These are phyloP conservation scores for Rhododendron henanense DNA, from an alignment of 148 eudicot genomes.

Conservation along the genomic window DNA sequence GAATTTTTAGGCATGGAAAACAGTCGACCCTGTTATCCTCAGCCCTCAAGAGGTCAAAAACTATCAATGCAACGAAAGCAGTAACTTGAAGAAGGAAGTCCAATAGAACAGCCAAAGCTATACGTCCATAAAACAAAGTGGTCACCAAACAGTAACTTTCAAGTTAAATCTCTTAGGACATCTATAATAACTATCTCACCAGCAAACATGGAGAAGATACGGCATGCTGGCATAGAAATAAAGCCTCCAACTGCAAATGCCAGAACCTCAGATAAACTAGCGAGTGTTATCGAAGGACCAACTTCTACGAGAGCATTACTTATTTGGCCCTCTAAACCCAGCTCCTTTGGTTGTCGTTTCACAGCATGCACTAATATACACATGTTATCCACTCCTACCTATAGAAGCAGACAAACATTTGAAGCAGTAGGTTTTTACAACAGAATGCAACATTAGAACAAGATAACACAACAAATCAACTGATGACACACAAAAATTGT, in stretches of 20 bases:
- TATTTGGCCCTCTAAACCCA: slow-evolving; percentile 79
- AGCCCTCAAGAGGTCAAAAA: slow-evolving; percentile 80
- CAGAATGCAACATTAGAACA: not conserved
- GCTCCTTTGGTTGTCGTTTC: slow-evolving; percentile 76
- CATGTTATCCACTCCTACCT: slow-evolving; percentile 99
- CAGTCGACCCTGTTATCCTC: slow-evolving; percentile 92
- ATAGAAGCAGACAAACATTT: slow-evolving; percentile 12
- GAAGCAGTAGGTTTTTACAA: slow-evolving; percentile 15
- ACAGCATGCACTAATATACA: slow-evolving; percentile 95
- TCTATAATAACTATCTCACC: slow-evolving; percentile 35
- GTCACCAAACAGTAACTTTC: slow-evolving; percentile 1
- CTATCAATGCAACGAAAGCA: slow-evolving; percentile 94
- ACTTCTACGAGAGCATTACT: slow-evolving; percentile 98
- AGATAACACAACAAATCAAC: not conserved
- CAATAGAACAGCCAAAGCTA: slow-evolving; percentile 92
- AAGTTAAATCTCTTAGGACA: not conserved
- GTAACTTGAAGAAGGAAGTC: slow-evolving; percentile 98
- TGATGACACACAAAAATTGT: not conserved
- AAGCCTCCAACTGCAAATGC: slow-evolving; percentile 99
- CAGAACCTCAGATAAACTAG: slow-evolving; percentile 93
- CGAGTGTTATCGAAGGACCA: slow-evolving; percentile 96
- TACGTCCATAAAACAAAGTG: slow-evolving; percentile 16
- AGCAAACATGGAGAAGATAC: slow-evolving; percentile 98
- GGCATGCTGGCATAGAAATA: slow-evolving; percentile 98
- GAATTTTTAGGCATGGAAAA: slow-evolving; percentile 73